Percentiles rank a stretch among this genome's conserved stretches.
Evolutionary conservation across 192 early-diverging fungal species (phyloP).

Genomic region (Cetraspora pellucida): DNA sequence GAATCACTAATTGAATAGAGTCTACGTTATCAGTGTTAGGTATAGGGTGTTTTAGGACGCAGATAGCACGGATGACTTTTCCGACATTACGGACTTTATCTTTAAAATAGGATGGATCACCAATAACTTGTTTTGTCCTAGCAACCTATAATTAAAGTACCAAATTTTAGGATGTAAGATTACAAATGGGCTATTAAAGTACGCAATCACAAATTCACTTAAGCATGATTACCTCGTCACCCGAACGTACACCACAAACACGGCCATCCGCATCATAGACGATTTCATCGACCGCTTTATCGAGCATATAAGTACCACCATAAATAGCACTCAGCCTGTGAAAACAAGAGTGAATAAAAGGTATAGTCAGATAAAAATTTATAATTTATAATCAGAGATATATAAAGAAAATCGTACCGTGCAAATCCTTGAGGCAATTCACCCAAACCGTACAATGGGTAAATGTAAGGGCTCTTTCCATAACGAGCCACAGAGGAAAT

Average conservation of each 20-base stretch:
- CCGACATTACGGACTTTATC: conserved; percentile 80
- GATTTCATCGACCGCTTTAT: conserved; percentile 89
- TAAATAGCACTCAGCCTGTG: conserved; percentile 93
- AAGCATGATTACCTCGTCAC: conserved; percentile 61
- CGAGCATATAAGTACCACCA: conserved; percentile 99
- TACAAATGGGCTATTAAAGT: not conserved
- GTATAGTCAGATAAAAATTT: not conserved
- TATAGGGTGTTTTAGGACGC: conserved; percentile 88
- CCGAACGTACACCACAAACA: conserved; percentile 89
- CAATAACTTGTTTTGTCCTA: conserved; percentile 85
- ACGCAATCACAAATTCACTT: not conserved
- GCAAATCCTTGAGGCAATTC: conserved; percentile 99
- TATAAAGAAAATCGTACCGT: conserved; percentile 48
- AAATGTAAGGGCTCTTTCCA: conserved; percentile 97
- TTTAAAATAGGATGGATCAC: conserved; percentile 93
- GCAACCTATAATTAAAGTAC: conserved; percentile 53
- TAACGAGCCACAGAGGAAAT: conserved; percentile 88
- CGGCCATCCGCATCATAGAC: conserved; percentile 80
- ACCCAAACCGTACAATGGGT: conserved; percentile 96
- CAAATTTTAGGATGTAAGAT: not conserved
- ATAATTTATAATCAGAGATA: not conserved
- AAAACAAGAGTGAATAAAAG: not conserved
- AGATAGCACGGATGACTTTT: conserved; percentile 94
- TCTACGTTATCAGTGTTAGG: conserved; percentile 85
- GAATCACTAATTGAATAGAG: conserved; percentile 95